Base-by-base conservation (phyloP, 192 early-diverging fungal genomes). In the Allomyces macrogynus region DNA sequence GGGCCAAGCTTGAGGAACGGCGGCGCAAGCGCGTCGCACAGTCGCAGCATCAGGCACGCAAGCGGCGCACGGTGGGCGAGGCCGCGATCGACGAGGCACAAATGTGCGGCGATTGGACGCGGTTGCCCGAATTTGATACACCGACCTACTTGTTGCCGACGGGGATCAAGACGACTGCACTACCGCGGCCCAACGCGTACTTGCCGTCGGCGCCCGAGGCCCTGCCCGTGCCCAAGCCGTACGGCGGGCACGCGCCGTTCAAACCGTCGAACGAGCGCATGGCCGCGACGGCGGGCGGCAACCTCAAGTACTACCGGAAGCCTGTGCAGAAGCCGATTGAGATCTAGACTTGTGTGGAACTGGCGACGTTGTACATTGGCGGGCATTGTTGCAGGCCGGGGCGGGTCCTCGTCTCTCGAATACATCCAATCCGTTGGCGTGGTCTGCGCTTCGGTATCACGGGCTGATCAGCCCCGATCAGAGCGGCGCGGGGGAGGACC, bases 191-290 rank as follows among this genome's bases (percentile, higher is more conserved):
- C 16, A 82, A 82, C 67, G 81, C 81, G 12, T 82, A 82, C 61
- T 70, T 82, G 40, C 77, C 81, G 67, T 67, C 65, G 71, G 73
- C 10, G 40, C 27, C 79, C 14, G 74, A 71, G 1, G 80, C 80
- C 49, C 67, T 82, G 3, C 81, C 81, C 57, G 83, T 82, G 65
- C 80, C 81, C 18, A 80, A 80, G 64, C 81, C 81, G 24, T 82
- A 82, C 62, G 81, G 81, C 23, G 72, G 65, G 3, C 71, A 72
- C 64, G 73, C 80, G 23, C 81, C 81, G 14, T 82, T 82, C 69
- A 80, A 81, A 65, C 81, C 81, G 22, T 65, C 61, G 23, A 80
- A 82, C 25, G 65, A 70, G 26, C 32, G 16, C 49, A n/a, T 57
- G 49, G 12, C 49, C 1, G 16, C 49, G 12, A n/a, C 49, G 49